Evolutionary conservation across 352 stramenopile species (phyloP), one percentile per base, ranked within the genome.

Genomic region (Globisporangium paroecandrum): DNA sequence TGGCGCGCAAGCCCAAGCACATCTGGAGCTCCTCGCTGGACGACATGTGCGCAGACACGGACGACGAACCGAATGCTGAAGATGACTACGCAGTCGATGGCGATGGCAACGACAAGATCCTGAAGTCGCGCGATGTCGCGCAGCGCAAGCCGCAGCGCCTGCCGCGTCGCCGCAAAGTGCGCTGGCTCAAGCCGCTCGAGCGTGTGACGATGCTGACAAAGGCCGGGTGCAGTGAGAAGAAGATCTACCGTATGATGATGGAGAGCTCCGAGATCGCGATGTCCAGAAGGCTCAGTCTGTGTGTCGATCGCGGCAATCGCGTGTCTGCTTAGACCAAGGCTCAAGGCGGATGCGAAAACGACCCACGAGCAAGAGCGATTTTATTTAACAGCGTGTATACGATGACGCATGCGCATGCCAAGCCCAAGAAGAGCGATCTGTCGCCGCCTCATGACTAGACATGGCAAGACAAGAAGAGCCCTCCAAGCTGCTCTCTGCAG

Each of bases 201-300:
- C 81, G 79, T 25, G 77, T 87, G 47, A 81, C 75, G 58, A 82
- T 89, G 79, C 74, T 89, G 27, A 87, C 79, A n/a, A 82, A 87
- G 57, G 81, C 78, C 46, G 81, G 81, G 38, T 85, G 75, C 63
- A 89, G 81, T 61, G 81, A 89, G 77, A 82, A 85, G 64, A 75
- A 75, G 62, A 89, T 89, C 68, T 85, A 76, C 58, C 77, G 78
- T 62, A 87, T 87, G 79, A 79, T 89, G 77, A 84, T 87, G 77
- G 78, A 89, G 64, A 75, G 69, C 27, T 87, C 81, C 18, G 77
- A 89, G 63, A 89, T 89, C 69, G 81, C 81, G 43, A 89, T 89
- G 81, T 87, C 81, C n/a, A 68, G 78, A 25, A 72, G 81, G 1
- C 75, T 89, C 12, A 82, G 67, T 41, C 74, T 84, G 20, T 68